These are phyloP conservation scores for Pythium dissotocum DNA, from an alignment of 352 stramenopile genomes.

Conservation along the genomic window DNA sequence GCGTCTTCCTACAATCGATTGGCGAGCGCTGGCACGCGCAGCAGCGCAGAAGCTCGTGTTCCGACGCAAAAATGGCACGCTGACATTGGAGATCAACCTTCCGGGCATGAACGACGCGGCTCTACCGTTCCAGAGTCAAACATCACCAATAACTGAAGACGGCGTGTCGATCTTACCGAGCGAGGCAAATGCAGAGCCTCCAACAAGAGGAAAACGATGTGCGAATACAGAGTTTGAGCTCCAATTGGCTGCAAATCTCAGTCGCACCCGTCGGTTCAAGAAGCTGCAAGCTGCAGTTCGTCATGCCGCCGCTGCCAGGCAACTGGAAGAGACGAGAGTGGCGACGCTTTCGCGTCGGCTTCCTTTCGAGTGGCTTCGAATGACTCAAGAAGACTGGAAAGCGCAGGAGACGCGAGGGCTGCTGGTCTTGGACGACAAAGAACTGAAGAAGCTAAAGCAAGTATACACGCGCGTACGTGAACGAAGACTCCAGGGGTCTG, in stretches of 20 bases:
- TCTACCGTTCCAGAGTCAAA: background rate
- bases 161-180: background rate
- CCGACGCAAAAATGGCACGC: constrained; percentile 14
- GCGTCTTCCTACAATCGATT: constrained; percentile 7
- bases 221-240: constrained; percentile 12
- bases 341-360: background rate
- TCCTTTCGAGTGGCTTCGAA: constrained; percentile 48
- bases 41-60: constrained; percentile 10
- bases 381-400: constrained; percentile 52
- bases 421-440: constrained; percentile 42
- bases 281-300: constrained; percentile 45
- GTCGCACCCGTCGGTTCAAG: constrained; percentile 32
- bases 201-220: background rate
- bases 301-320: constrained; percentile 7
- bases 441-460: constrained; percentile 31
- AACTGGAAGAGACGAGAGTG: background rate
- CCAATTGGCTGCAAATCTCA: constrained; percentile 8
- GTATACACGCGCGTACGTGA: constrained; percentile 12
- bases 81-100: constrained; percentile 6
- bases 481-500: background rate
- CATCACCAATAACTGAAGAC: background rate
- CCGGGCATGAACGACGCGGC: background rate
- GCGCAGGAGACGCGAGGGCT: constrained; percentile 44
- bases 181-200: background rate
- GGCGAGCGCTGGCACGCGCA: constrained; percentile 13